A percentile compares a stretch with the other conserved stretches of the same genome.
Conservation (phyloP, 2,329 filamentous ascomycete genomes). For the Botryotinia convoluta region DNA sequence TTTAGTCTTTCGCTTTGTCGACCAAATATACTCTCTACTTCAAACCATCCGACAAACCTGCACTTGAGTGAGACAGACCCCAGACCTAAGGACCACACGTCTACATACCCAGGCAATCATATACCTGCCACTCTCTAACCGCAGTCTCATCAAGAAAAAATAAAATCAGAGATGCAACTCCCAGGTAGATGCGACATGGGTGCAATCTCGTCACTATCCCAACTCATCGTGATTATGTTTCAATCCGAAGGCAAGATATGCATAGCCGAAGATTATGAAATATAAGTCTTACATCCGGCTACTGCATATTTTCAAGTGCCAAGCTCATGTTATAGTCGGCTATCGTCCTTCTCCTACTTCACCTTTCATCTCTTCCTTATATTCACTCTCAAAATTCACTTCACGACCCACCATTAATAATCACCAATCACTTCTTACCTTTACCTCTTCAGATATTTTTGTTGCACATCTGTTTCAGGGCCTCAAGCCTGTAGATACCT, state of each 20-base stretch:
- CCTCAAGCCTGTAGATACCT: background rate
- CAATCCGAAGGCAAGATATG: background rate
- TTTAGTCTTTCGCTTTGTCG: background rate
- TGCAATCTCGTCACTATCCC: accelerated
- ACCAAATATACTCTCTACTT: background rate
- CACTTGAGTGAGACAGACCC: too few relatives aligned
- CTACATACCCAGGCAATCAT: background rate
- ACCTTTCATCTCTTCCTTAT: background rate
- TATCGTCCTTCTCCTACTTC: background rate
- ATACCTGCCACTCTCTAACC: too few relatives aligned
- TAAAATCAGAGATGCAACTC: background rate
- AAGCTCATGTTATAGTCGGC: background rate
- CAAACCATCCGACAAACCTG: background rate
- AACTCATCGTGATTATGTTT: background rate
- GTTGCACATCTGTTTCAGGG: background rate
- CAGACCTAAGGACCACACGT: background rate
- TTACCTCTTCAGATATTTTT: background rate
- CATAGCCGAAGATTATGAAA: background rate
- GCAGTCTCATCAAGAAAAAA: accelerated
- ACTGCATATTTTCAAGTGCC: background rate
- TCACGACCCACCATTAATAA: background rate
- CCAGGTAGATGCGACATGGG: background rate
- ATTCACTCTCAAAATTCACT: background rate
- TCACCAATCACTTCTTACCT: background rate
- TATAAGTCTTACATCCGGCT: background rate